Evolutionary conservation across 2,329 filamentous ascomycete genomes (phyloP).

Genomic region (Ceratocystis eucalypticola): DNA sequence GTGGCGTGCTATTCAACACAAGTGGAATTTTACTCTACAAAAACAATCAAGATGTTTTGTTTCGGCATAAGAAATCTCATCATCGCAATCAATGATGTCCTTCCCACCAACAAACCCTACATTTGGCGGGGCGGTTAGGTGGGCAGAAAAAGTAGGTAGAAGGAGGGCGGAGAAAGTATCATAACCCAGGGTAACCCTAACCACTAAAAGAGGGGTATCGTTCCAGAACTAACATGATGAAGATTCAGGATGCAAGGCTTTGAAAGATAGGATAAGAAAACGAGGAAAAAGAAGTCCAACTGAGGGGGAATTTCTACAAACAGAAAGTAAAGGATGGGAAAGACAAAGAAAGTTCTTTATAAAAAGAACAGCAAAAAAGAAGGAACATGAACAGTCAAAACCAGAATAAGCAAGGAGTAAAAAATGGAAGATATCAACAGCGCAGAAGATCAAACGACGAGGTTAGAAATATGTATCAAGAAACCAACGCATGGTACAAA

Average conservation of each 20-base stretch:
- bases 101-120: not conserved
- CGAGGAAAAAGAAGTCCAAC: not conserved
- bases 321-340: not conserved
- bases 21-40: not conserved
- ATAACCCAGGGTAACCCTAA: not conserved
- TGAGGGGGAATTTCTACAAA: constrained; percentile 4
- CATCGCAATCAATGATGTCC: not conserved
- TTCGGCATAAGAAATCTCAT: not conserved
- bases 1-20: not conserved
- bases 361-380: constrained; percentile 18
- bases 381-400: constrained; percentile 14
- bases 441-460: not conserved
- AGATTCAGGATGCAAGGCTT: not conserved
- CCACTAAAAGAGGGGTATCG: not conserved
- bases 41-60: not conserved
- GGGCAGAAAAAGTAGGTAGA: not conserved
- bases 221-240: too few relatives aligned
- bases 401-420: constrained; percentile 14
- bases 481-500: constrained; percentile 17
- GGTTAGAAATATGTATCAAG: not conserved
- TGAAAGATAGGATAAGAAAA: not conserved
- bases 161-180: not conserved
- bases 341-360: constrained; percentile 4
- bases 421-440: constrained; percentile 11
- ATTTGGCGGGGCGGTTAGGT: not conserved